phyloP scores from a whole-genome alignment of 345 rosid genomes.

The Streptanthus diversifolius region DNA sequence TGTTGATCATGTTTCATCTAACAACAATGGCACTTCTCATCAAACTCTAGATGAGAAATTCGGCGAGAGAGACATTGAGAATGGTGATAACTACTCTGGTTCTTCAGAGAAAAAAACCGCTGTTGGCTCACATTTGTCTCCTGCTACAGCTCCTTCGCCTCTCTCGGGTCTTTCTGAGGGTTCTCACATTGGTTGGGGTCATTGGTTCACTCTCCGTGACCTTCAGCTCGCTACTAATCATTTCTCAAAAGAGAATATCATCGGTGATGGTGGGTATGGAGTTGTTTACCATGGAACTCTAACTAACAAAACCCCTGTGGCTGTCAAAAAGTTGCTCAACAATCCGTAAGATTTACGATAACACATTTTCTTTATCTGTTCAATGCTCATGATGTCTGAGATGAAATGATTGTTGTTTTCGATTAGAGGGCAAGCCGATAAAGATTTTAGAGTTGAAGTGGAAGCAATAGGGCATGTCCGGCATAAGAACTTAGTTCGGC shows the following conservation, averaged over 20 bases:
- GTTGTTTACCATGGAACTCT: conserved; percentile 79
- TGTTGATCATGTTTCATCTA: conserved; percentile 73
- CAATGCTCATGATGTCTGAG: conserved; percentile 24
- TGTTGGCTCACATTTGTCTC: conserved; percentile 49
- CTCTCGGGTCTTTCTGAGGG: conserved; percentile 78
- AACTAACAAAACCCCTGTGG: conserved; percentile 70
- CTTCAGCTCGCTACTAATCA: conserved; percentile 73
- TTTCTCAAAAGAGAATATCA: conserved; percentile 74
- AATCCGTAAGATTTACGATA: conserved; percentile 57
- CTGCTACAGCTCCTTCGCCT: conserved; percentile 65
- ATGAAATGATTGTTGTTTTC: background rate
- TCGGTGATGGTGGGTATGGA: conserved; percentile 98
- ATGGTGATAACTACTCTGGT: conserved; percentile 53
- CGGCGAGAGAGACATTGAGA: conserved; percentile 60
- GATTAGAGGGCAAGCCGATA: conserved; percentile 90
- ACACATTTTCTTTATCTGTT: background rate
- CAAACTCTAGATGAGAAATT: conserved; percentile 49
- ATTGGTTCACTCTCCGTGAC: conserved; percentile 95
- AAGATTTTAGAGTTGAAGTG: conserved; percentile 93
- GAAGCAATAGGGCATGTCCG: conserved; percentile 97
- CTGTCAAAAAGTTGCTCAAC: conserved; percentile 93
- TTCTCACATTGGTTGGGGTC: conserved; percentile 96
- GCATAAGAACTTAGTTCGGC: conserved; percentile 94
- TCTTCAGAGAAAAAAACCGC: conserved; percentile 51
- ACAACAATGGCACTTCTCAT: conserved; percentile 40